phyloP scores from a whole-genome alignment of 768 basidiomycete genomes.

The Russula sp. region DNA sequence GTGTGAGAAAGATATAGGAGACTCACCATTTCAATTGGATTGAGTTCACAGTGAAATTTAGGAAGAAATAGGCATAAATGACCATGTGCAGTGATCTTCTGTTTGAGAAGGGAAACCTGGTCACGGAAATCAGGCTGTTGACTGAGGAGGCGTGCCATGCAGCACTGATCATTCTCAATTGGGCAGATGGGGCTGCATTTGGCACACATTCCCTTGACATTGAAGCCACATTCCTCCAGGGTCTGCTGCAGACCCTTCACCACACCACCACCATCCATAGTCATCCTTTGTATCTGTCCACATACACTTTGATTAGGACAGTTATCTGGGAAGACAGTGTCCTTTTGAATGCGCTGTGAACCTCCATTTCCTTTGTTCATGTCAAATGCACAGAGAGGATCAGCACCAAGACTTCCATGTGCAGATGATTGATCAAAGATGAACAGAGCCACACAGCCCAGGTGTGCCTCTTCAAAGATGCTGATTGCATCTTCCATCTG shows the following conservation, averaged over 20 bases:
- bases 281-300: neutral
- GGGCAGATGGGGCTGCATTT: neutral
- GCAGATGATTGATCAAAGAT: constrained; percentile 1
- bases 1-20: too few relatives aligned
- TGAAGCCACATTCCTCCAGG: neutral
- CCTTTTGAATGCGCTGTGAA: neutral
- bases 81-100: neutral
- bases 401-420: neutral
- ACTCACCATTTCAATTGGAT: too few relatives aligned
- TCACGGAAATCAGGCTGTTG: neutral
- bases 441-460: neutral
- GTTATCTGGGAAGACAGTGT: neutral
- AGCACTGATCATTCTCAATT: neutral
- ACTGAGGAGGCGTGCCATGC: constrained; percentile 3
- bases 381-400: neutral
- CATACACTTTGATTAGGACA: neutral
- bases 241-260: neutral
- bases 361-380: neutral
- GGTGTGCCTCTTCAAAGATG: neutral
- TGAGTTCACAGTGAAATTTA: neutral
- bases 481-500: neutral
- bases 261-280: neutral
- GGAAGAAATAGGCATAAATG: neutral
- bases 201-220: neutral
- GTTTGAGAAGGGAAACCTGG: neutral